Base-by-base conservation (phyloP, 768 basidiomycete species). In the Cystofilobasidium ferigula region DNA sequence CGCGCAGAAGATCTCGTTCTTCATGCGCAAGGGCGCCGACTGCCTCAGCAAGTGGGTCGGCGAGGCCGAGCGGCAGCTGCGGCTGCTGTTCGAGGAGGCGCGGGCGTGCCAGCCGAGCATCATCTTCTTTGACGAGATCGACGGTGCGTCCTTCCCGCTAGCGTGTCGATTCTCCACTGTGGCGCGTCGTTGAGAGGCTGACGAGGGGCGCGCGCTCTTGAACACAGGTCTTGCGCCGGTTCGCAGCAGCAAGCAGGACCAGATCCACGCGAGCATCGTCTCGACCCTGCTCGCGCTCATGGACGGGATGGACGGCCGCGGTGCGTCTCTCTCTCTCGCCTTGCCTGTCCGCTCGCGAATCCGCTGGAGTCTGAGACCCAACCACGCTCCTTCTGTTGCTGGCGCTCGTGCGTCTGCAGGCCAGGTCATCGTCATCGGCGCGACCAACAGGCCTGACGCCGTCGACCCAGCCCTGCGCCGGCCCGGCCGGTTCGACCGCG, bases 81-180 rank as follows among this genome's bases (percentile, higher is more conserved):
- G 95, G 0, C 81, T 97, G 45, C 80, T 98, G 18, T 99, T 99
- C 74, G 94, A 98, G 70, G 94, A 98, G 79, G 95, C 95, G 0
- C 83, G 85, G 57, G 85, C 86, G 61, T 87, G 84, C 60, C 94
- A 97, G 72, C 94, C 95, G 0, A 88, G 86, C 70, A 98, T 98
- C 76, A 98, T 99, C 73, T 99, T 99, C 79, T 98, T 99, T 75
- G 95, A 99, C 74, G 95, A 99, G 78, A 98, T 99, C 71, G 95
- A 99, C 73, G 95, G 94, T 70, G 60, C 68, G 76, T 69, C n/a
- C n/a, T 36, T 2, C n/a, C n/a, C n/a, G n/a, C n/a, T n/a, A n/a
- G n/a, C n/a, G n/a, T n/a, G n/a, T n/a, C n/a, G n/a, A n/a, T n/a
- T n/a, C n/a, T n/a, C n/a, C n/a, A n/a, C n/a, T n/a, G n/a, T n/a